Conservation (phyloP, 2,329 filamentous ascomycete genomes). For the Diaporthe helianthi region DNA sequence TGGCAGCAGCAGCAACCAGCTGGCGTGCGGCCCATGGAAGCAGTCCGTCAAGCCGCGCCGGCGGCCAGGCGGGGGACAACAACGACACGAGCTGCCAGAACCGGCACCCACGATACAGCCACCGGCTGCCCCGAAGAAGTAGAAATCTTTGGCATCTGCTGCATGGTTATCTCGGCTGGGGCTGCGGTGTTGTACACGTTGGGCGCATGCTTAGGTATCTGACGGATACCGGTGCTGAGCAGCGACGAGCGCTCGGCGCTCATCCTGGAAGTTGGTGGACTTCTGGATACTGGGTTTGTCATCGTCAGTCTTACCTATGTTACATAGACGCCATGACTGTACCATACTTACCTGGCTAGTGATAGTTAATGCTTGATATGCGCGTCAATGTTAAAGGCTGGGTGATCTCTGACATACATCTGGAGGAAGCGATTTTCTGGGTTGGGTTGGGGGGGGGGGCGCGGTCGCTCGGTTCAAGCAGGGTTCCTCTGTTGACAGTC, state of each 20-base stretch:
- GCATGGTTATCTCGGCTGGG: no score
- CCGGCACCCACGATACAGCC: background rate
- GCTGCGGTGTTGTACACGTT: no score
- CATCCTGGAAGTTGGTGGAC: background rate
- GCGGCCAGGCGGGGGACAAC: background rate
- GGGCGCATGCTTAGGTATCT: background rate
- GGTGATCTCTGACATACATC: no score
- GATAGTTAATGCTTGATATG: background rate
- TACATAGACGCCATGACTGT: background rate
- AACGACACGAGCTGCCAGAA: no score
- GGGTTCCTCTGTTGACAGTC: background rate
- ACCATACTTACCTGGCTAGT: no score
- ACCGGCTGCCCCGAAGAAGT: background rate
- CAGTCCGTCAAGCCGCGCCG: background rate
- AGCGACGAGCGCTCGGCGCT: background rate
- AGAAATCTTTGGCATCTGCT: background rate
- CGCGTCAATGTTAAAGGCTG: background rate
- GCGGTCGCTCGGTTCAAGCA: background rate
- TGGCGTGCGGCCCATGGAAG: background rate
- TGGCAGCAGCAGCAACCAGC: no score
- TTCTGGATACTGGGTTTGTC: background rate
- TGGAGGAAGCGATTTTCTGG: no score
- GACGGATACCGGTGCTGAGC: background rate
- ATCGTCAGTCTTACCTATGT: background rate
- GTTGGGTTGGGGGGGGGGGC: no score